Evolutionary conservation across 768 basidiomycete genomes (phyloP).

Genomic region (Suillus brevipes): DNA sequence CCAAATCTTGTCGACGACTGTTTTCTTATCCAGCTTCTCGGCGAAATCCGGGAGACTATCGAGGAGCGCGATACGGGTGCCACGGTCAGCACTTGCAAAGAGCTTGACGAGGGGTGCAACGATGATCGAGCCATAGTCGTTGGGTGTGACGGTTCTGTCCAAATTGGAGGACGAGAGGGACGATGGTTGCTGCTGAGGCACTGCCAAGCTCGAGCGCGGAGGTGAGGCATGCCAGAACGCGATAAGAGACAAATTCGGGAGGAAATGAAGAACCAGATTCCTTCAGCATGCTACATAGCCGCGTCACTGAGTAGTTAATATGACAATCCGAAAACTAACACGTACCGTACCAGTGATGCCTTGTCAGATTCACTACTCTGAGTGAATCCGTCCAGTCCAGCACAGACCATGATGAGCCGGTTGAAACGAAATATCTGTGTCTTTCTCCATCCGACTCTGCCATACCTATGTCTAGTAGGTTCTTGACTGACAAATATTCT

Average conservation of each 20-base stretch:
- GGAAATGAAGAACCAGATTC: slow-evolving; percentile 83
- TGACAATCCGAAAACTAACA: not conserved
- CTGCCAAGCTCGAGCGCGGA: slow-evolving; percentile 79
- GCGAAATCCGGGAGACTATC: slow-evolving; percentile 83
- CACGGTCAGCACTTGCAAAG: slow-evolving; percentile 87
- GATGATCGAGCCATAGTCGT: slow-evolving; percentile 69
- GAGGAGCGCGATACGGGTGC: slow-evolving; percentile 90
- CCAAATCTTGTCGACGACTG: slow-evolving; percentile 86
- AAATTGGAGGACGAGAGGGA: slow-evolving; percentile 83
- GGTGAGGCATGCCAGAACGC: slow-evolving; percentile 85
- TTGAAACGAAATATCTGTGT: slow-evolving; percentile 81
- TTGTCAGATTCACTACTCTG: slow-evolving; percentile 84
- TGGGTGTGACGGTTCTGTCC: slow-evolving; percentile 65
- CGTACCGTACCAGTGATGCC: slow-evolving; percentile 63
- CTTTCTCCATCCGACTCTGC: slow-evolving; percentile 54
- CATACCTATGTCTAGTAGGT: slow-evolving; percentile 82
- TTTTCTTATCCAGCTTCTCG: slow-evolving; percentile 83
- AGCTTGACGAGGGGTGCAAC: slow-evolving; percentile 81
- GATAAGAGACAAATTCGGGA: slow-evolving; percentile 77
- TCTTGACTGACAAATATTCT: slow-evolving; percentile 74
- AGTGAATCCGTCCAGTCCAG: slow-evolving; percentile 82
- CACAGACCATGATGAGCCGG: slow-evolving; percentile 79
- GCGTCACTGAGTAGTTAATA: not conserved
- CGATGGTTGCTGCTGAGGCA: slow-evolving; percentile 69
- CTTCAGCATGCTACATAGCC: slow-evolving; percentile 59